Percentiles rank a stretch among this genome's conserved stretches.
Evolutionary conservation across 495 filamentous ascomycete species (phyloP).

Genomic region (Neurospora sp.): DNA sequence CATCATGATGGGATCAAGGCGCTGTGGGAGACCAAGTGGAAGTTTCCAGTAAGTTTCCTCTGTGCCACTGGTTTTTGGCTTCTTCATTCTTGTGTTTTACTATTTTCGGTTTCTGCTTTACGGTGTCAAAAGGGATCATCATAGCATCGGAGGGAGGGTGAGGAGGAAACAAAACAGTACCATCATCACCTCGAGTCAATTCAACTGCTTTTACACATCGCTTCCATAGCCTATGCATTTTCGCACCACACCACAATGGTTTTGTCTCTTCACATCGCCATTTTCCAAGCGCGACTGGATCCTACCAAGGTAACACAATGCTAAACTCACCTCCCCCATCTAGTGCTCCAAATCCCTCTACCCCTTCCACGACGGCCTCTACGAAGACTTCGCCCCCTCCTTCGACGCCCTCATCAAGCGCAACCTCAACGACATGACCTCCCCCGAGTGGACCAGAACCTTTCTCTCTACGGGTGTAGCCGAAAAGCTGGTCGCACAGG

Average conservation of each 20-base stretch:
- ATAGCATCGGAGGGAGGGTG: neutral
- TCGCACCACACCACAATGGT: neutral
- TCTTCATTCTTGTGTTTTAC: neutral
- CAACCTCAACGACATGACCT: constrained; percentile 53
- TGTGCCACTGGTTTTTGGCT: neutral
- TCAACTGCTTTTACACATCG: neutral
- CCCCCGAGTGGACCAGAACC: constrained; percentile 50
- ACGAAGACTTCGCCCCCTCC: constrained; percentile 65
- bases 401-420: constrained; percentile 53
- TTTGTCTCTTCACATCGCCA: neutral
- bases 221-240: no score
- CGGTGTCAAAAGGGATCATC: neutral
- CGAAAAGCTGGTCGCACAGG: constrained; percentile 39
- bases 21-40: constrained; percentile 78
- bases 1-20: constrained; percentile 66
- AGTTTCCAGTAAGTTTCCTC: constrained; percentile 43
- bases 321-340: neutral
- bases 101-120: neutral
- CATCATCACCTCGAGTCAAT: neutral
- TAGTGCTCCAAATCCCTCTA: constrained; percentile 58
- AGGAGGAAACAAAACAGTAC: neutral
- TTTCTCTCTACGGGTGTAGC: constrained; percentile 46
- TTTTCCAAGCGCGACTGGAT: neutral
- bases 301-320: neutral
- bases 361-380: constrained; percentile 65